Conservation (phyloP, 345 rosid genomes). For the Citrus medica region DNA sequence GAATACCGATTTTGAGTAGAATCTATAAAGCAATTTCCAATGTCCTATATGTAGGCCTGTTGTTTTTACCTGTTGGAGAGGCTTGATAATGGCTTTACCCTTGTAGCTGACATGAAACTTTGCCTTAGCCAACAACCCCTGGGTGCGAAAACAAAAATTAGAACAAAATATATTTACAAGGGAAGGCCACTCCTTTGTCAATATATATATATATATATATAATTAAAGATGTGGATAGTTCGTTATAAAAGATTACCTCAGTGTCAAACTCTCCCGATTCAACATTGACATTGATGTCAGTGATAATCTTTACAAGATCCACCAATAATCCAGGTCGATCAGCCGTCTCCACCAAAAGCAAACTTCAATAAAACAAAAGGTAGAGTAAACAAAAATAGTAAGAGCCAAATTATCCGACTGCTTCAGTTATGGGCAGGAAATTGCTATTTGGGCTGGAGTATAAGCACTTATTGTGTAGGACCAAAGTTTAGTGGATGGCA, state of each 20-base stretch:
- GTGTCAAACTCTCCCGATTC: slow-evolving; percentile 99
- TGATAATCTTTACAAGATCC: slow-evolving; percentile 75
- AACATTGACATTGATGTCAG: slow-evolving; percentile 75
- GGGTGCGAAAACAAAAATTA: slow-evolving; percentile 6
- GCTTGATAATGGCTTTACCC: slow-evolving; percentile 78
- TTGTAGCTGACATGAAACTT: slow-evolving; percentile 92
- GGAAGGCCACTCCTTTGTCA: not conserved
- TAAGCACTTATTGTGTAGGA: slow-evolving; percentile 4
- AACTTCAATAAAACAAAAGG: slow-evolving; percentile 36
- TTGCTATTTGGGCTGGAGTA: not conserved
- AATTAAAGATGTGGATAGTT: not conserved
- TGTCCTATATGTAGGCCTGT: not conserved
- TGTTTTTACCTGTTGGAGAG: slow-evolving; percentile 79
- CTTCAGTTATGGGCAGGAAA: slow-evolving; percentile 6
- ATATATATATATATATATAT: not conserved
- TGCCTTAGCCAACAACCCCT: slow-evolving; percentile 96
- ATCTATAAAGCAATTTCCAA: not conserved
- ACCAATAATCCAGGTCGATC: slow-evolving; percentile 94
- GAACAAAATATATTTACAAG: not conserved
- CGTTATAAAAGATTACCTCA: slow-evolving; percentile 45
- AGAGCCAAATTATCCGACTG: slow-evolving; percentile 3
- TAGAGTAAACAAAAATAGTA: not conserved
- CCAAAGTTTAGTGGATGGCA: not conserved
- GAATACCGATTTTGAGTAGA: not conserved
- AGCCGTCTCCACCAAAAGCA: slow-evolving; percentile 86